Evolutionary conservation across 768 basidiomycete genomes (phyloP).

Genomic region (Rhodotorula kratochvilovae): DNA sequence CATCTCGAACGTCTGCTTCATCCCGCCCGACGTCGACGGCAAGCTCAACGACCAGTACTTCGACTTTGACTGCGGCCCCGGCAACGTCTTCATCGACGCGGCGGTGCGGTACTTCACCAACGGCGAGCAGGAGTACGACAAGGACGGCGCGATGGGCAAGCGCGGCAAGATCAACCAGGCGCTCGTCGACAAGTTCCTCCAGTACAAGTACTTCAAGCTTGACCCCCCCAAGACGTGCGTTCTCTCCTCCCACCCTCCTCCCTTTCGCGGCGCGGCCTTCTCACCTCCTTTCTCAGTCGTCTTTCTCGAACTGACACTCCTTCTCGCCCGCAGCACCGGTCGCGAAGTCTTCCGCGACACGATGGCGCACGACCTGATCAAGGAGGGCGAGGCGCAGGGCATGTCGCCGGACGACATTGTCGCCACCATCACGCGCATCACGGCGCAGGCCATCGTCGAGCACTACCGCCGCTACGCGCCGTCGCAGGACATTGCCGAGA

Average conservation of each 20-base stretch:
- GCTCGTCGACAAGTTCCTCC: slow-evolving; percentile 40
- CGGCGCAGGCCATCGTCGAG: slow-evolving; percentile 41
- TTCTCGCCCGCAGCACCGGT: slow-evolving; percentile 16
- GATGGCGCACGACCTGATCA: slow-evolving; percentile 37
- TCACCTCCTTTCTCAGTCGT: no score
- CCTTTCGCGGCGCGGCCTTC: no score
- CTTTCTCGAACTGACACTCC: slow-evolving; percentile 1
- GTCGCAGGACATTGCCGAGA: slow-evolving; percentile 42
- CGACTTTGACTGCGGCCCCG: slow-evolving; percentile 43
- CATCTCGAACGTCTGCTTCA: slow-evolving; percentile 42
- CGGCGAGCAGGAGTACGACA: slow-evolving; percentile 39
- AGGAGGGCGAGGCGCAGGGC: slow-evolving; percentile 23
- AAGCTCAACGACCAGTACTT: slow-evolving; percentile 16
- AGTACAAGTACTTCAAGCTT: slow-evolving; percentile 33
- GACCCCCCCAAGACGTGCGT: slow-evolving; percentile 38
- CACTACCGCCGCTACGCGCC: slow-evolving; percentile 42
- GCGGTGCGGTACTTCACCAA: slow-evolving; percentile 38
- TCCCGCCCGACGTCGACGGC: slow-evolving; percentile 34
- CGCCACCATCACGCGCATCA: slow-evolving; percentile 41
- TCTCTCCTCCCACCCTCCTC: no score
- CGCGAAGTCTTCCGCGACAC: slow-evolving; percentile 40
- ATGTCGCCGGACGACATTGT: slow-evolving; percentile 39
- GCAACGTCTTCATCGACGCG: slow-evolving; percentile 43
- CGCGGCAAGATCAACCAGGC: slow-evolving; percentile 38
- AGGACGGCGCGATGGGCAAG: slow-evolving; percentile 39